Base-by-base conservation (phyloP, 2,329 filamentous ascomycete genomes). In the Claviceps africana region DNA sequence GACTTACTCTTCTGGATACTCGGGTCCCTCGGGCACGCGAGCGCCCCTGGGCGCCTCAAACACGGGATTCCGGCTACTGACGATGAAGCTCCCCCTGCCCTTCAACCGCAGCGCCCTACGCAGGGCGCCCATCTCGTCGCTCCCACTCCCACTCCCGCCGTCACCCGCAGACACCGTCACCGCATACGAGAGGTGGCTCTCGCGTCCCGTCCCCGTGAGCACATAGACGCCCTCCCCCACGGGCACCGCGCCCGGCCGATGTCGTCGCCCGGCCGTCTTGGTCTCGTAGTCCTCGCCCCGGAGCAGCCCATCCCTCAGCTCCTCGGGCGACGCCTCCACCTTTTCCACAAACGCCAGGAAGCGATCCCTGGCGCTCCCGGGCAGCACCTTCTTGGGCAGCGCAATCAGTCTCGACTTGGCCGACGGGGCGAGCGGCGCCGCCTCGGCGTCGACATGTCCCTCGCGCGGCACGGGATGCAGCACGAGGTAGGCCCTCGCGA, bases 341-440 rank as follows among this genome's bases (percentile, higher is more conserved):
- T 90, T 90, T 63, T 94, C 86, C 1, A 95, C 86, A 64, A 95
- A 94, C 1, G 79, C 79, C 75, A 93, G 84, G 69, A 88, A 90
- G 11, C 80, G 72, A 58, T 94, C 87, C 11, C 70, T 70, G 15
- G 78, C 77, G 21, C 77, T 83, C 51, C 77, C 76, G 0, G 89
- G 89, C 10, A 93, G 78, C 2, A 80, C 78, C 65, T 95, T 95
- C 69, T 95, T 95, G 0, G 89, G 89, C 19, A 96, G 68, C 1
- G 84, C 82, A 50, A 94, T 72, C 4, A 95, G 70, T 15, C 89
- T 80, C 53, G 82, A 84, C 62, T 11, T 47, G 2, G 85, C 85
- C 13, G 75, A 72, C 5, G 66, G 67, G 54, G 78, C 72, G 31
- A 68, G 64, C 25, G 79, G 68, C 37, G 37, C 37, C 9, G 19